phyloP scores from a whole-genome alignment of 306 rosid genomes.

The Vigna angularis region DNA sequence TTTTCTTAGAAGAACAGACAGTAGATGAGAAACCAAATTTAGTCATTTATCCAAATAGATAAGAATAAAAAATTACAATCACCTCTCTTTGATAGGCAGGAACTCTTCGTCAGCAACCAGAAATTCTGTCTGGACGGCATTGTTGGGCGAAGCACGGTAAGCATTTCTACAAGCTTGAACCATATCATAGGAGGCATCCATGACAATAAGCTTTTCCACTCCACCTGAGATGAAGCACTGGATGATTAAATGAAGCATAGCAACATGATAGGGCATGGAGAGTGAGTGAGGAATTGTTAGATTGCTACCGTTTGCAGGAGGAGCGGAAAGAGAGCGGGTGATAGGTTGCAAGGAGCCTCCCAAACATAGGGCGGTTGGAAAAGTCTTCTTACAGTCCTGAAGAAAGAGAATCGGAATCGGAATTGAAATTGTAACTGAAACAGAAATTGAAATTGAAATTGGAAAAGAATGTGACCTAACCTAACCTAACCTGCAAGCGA shows the following conservation, averaged over 20 bases:
- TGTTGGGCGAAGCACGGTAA: slow-evolving; percentile 36
- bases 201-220: slow-evolving; percentile 74
- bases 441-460: neutral
- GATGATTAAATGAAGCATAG: no score
- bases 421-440: neutral
- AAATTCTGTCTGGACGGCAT: slow-evolving; percentile 63
- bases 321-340: slow-evolving; percentile 60
- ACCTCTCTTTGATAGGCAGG: slow-evolving; percentile 88
- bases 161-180: slow-evolving; percentile 66
- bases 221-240: slow-evolving; percentile 55
- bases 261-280: neutral
- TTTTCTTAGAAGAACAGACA: no score
- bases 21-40: no score
- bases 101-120: slow-evolving; percentile 91
- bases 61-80: neutral
- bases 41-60: no score
- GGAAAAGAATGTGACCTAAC: neutral
- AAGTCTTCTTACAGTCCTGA: slow-evolving; percentile 86
- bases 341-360: slow-evolving; percentile 84
- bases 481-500: slow-evolving; percentile 68
- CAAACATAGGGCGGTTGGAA: slow-evolving; percentile 85
- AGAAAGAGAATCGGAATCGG: neutral
- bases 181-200: slow-evolving; percentile 93
- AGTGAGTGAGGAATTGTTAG: neutral
- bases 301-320: slow-evolving; percentile 48